These are phyloP conservation scores for Coprinellus aureogranulatus DNA, from an alignment of 768 basidiomycete species.

Conservation along the genomic window DNA sequence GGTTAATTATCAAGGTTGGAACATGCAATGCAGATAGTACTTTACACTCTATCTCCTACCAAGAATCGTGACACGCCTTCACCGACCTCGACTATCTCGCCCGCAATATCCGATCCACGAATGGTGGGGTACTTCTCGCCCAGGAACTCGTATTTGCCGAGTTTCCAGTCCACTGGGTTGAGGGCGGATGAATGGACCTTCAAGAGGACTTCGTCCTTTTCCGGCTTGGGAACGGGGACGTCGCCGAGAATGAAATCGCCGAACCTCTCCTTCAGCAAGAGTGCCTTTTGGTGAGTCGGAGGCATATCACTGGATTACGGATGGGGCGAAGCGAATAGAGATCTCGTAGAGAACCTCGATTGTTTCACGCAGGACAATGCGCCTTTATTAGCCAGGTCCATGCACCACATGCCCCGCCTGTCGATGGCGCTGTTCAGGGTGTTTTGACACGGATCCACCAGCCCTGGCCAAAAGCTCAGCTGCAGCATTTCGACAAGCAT, in stretches of 20 bases:
- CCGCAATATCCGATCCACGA: slow-evolving; percentile 47
- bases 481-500: too few relatives aligned
- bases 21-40: slow-evolving; percentile 30
- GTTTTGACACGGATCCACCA: too few relatives aligned
- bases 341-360: too few relatives aligned
- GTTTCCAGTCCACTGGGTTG: slow-evolving; percentile 54
- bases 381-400: too few relatives aligned
- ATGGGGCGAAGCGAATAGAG: neutral
- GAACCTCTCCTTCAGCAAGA: slow-evolving; percentile 22
- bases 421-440: too few relatives aligned
- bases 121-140: slow-evolving; percentile 44
- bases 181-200: slow-evolving; percentile 37
- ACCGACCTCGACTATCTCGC: slow-evolving; percentile 54
- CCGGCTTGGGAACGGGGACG: slow-evolving; percentile 3
- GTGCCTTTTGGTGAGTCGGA: slow-evolving; percentile 40
- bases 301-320: too few relatives aligned
- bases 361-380: too few relatives aligned
- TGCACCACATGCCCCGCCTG: too few relatives aligned
- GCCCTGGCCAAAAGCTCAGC: too few relatives aligned
- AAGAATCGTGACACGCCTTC: slow-evolving; percentile 50
- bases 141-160: slow-evolving; percentile 39
- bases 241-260: slow-evolving; percentile 39
- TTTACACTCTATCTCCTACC: slow-evolving; percentile 52
- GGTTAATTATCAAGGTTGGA: slow-evolving; percentile 24
- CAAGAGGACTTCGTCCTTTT: slow-evolving; percentile 33